Evolutionary conservation across 2,329 filamentous ascomycete genomes (phyloP).

Genomic region (Claviceps cyperi): DNA sequence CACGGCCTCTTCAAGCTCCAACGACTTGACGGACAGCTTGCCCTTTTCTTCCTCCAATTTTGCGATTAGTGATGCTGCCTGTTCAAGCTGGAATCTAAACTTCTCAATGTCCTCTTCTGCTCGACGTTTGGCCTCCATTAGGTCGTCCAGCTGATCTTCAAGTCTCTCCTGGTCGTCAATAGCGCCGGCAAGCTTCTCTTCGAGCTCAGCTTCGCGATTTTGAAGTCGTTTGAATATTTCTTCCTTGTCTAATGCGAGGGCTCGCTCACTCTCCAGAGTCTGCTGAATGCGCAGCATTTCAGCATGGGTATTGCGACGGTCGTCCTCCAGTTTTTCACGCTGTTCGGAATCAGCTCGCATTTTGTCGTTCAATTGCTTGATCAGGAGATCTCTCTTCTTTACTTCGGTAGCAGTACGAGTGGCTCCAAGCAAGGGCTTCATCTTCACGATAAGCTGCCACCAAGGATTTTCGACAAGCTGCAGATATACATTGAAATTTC

Average conservation of each 20-base stretch:
- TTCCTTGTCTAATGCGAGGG: slow-evolving; percentile 93
- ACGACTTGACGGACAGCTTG: slow-evolving; percentile 51
- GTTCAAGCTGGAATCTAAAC: slow-evolving; percentile 70
- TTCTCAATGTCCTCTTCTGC: slow-evolving; percentile 74
- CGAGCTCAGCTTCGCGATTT: slow-evolving; percentile 76
- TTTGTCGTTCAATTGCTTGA: slow-evolving; percentile 71
- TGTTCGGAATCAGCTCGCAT: slow-evolving; percentile 63
- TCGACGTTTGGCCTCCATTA: slow-evolving; percentile 78
- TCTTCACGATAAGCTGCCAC: slow-evolving; percentile 91
- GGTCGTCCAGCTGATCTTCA: slow-evolving; percentile 81
- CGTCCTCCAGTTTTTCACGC: slow-evolving; percentile 74
- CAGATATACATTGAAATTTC: slow-evolving; percentile 84
- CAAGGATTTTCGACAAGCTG: slow-evolving; percentile 85
- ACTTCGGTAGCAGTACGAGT: slow-evolving; percentile 87
- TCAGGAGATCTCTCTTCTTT: slow-evolving; percentile 88
- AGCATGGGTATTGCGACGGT: slow-evolving; percentile 70
- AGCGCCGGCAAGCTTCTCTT: slow-evolving; percentile 82
- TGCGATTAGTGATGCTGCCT: slow-evolving; percentile 76
- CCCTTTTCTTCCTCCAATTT: slow-evolving; percentile 79
- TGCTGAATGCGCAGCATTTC: slow-evolving; percentile 87
- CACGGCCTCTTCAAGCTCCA: slow-evolving; percentile 56
- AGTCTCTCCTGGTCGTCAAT: slow-evolving; percentile 88
- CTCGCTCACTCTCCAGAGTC: slow-evolving; percentile 85
- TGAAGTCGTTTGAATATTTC: slow-evolving; percentile 98
- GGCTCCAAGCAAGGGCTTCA: slow-evolving; percentile 87